Conservation (phyloP, 2,329 filamentous ascomycete genomes). For the Cytospora piceicola region DNA sequence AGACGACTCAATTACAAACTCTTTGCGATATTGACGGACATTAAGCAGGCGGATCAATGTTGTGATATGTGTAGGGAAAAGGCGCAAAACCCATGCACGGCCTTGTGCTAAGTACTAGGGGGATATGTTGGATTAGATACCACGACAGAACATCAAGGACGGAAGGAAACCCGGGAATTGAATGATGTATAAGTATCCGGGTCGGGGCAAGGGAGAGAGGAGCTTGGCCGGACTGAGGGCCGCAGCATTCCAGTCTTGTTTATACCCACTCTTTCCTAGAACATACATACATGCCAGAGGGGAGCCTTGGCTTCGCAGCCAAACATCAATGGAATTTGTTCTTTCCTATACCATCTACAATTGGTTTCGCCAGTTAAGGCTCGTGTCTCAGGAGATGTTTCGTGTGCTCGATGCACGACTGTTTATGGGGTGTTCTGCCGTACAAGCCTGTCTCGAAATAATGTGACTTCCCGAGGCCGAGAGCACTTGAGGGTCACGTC, state of each 20-base stretch:
- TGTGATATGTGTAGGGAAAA: constrained; percentile 2
- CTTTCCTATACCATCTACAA: neutral
- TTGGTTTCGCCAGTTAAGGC: too few species aligned
- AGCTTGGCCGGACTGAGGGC: neutral
- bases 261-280: constrained; percentile 7
- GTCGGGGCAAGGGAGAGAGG: neutral
- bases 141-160: neutral
- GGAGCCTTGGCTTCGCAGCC: constrained; percentile 12
- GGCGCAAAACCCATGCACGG: neutral
- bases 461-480: too few species aligned
- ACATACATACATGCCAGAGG: constrained; percentile 11
- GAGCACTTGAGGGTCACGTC: too few species aligned
- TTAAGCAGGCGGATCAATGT: constrained; percentile 9
- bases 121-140: neutral
- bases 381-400: too few species aligned
- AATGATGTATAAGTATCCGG: neutral
- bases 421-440: too few species aligned
- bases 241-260: constrained; percentile 13
- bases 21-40: neutral
- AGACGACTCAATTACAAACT: neutral
- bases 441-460: too few species aligned
- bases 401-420: too few species aligned
- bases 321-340: neutral
- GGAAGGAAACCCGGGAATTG: neutral
- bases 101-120: neutral